Conservation (phyloP, 139 green algal genomes). For the Chlorella ohadii region DNA sequence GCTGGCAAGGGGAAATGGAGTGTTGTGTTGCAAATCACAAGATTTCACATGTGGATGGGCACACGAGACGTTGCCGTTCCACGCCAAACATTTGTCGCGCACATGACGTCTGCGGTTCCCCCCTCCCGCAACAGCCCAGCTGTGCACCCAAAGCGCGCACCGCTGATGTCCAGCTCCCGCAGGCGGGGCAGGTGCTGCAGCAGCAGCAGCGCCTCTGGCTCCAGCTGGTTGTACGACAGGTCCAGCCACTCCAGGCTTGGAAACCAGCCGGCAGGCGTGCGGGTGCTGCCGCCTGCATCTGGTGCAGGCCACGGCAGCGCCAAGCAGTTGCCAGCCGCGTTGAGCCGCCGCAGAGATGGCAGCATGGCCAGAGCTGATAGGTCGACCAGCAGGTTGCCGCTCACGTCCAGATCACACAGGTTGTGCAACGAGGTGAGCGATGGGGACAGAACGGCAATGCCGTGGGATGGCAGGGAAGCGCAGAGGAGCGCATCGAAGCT, state of each 20-base stretch:
- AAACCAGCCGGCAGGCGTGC: not conserved
- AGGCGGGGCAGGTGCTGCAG: slow-evolving; percentile 3
- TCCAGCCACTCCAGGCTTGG: not conserved
- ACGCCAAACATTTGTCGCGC: too few species aligned
- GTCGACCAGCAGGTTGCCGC: not conserved
- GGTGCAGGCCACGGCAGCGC: not conserved
- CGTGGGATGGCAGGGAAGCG: not conserved
- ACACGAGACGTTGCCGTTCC: too few species aligned
- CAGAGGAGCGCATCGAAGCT: not conserved
- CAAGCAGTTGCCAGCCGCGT: not conserved
- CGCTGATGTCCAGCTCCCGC: slow-evolving; percentile 2
- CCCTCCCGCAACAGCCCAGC: too few species aligned
- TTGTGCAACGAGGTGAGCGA: not conserved
- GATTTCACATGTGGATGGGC: too few species aligned
- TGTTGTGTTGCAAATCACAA: too few species aligned
- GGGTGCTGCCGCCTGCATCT: not conserved
- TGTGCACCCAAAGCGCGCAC: not conserved
- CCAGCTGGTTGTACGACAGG: not conserved
- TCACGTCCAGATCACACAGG: not conserved
- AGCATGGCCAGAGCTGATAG: slow-evolving; percentile 22
- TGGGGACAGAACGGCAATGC: not conserved
- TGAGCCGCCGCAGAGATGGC: slow-evolving; percentile 17
- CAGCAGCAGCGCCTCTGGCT: not conserved
- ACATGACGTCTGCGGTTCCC: too few species aligned
- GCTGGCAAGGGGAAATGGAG: too few species aligned